Base-by-base conservation (phyloP, 108 stramenopile species). In the Fragilariopsis cylindrus region DNA sequence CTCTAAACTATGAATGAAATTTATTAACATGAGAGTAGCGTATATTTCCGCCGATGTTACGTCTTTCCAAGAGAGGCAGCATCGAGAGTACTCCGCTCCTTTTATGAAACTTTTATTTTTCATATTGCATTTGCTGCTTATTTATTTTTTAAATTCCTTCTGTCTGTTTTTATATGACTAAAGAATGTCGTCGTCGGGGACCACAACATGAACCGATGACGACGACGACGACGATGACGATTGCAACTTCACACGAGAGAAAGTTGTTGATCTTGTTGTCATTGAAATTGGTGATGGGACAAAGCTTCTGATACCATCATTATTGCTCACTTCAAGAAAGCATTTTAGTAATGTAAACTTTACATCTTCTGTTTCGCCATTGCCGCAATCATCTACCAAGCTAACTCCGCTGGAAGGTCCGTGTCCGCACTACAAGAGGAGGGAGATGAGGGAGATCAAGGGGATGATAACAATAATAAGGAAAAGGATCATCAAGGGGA, bases 401-500 rank as follows among this genome's bases (percentile, higher is more conserved):
- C 72, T 67, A 19, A 69, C 57, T 45, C 78, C 78, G 4, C 66
- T 73, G 60, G 49, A 56, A n/a, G 72, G 78, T 30, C 66, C 67
- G n/a, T 30, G 30, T 30, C 30, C 30, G 30, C 30, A 30, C 30
- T 30, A 30, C 30, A 30, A 30, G 30, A 30, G 30, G 30, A 30
- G 30, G 30, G 30, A 30, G 30, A 30, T 30, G 30, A 30, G 30
- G 30, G 30, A 30, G 30, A 30, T 30, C 30, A 30, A 30, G 30
- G 30, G 30, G 30, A 30, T 30, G 30, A 30, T 30, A 30, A 30
- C 30, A 30, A 30, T 30, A 30, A 30, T 30, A 30, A 30, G 30
- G 30, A 30, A 30, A 30, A 2, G 30, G 30, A 30, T 30, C 30
- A 30, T 30, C 30, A 30, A 30, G 30, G 30, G 30, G 30, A 30